Base-by-base conservation (phyloP, 2,329 filamentous ascomycete species). In the Epichloe gansuensis region DNA sequence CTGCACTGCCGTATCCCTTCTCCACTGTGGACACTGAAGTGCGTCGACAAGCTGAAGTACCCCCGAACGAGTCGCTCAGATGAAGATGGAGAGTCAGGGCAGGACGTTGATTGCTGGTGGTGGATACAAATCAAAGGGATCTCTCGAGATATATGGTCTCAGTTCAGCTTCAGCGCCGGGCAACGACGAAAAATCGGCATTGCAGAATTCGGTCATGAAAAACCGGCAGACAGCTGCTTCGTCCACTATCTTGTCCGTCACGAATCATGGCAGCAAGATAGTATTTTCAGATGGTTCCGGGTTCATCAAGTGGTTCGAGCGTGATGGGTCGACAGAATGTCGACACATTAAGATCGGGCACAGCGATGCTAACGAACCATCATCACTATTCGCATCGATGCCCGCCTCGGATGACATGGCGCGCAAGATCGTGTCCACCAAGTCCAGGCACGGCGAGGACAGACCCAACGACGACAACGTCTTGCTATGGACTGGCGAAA, bases 111-210 rank as follows among this genome's bases (percentile, higher is more conserved):
- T 95, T 50, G 88, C 89, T 3, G 88, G 86, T 41, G 91, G 91
- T 5, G 88, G 91, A 63, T 96, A 96, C 71, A 94, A 93, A 60
- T 88, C 86, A 35, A 91, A 93, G 66, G 91, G 91, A 0, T 91
- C 86, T 0, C 73, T 97, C 2, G 91, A 97, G 63, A 71, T 95
- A n/a, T 95, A 95, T 65, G 82, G 82, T 13, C 69, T 88, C 25
- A 68, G 58, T 43, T 63, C 58, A 44, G 62, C 52, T 54, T 61
- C 57, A 23, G 59, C 60, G n/a, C 56, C 61, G 56, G 64, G 41
- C 28, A 38, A n/a, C 12, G 41, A 50, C 39, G 65, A 55, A 53
- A 60, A 51, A 52, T 58, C 49, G 50, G 56, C 61, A 50, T 52
- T 60, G 46, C 70, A 73, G 46, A 73, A 75, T 49, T 77, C 76